These are phyloP conservation scores for Phytophthora ohioensis DNA, from an alignment of 352 stramenopile species.

Conservation along the genomic window DNA sequence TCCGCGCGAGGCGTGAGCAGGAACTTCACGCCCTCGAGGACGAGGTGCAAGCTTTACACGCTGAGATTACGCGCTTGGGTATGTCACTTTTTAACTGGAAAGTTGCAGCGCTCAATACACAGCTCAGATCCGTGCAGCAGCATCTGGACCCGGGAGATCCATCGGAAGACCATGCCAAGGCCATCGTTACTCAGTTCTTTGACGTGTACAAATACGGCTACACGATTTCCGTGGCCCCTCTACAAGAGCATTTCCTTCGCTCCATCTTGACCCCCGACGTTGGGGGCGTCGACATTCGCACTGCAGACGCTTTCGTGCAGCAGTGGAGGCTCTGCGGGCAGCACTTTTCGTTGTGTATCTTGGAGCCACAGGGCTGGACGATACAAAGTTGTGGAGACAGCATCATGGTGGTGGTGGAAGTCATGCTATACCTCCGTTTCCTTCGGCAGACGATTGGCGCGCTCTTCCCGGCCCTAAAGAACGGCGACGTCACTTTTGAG, in stretches of 20 bases:
- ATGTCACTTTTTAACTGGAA: neutral
- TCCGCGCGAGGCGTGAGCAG: slow-evolving; percentile 48
- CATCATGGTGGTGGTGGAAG: slow-evolving; percentile 39
- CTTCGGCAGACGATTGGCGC: slow-evolving; percentile 31
- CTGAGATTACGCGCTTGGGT: slow-evolving; percentile 38
- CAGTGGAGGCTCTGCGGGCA: slow-evolving; percentile 43
- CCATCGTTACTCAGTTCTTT: slow-evolving; percentile 43
- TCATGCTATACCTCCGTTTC: slow-evolving; percentile 45
- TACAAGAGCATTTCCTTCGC: slow-evolving; percentile 41
- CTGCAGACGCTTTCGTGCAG: slow-evolving; percentile 37
- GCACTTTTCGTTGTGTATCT: slow-evolving; percentile 30
- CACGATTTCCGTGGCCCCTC: slow-evolving; percentile 15
- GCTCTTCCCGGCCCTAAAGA: slow-evolving; percentile 45
- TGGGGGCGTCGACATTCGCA: slow-evolving; percentile 20
- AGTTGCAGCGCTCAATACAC: slow-evolving; percentile 20
- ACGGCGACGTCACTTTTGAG: slow-evolving; percentile 11
- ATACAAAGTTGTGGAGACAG: slow-evolving; percentile 25
- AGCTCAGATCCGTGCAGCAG: slow-evolving; percentile 17
- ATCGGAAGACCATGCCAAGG: slow-evolving; percentile 27
- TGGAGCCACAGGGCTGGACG: slow-evolving; percentile 40
- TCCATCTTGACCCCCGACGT: slow-evolving; percentile 37
- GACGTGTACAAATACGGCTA: slow-evolving; percentile 42
- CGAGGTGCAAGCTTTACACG: slow-evolving; percentile 30
- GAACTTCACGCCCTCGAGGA: slow-evolving; percentile 28
- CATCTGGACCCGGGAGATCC: slow-evolving; percentile 14